Evolutionary conservation across 345 rosid genomes (phyloP).

Genomic region (Sapria himalayana): DNA sequence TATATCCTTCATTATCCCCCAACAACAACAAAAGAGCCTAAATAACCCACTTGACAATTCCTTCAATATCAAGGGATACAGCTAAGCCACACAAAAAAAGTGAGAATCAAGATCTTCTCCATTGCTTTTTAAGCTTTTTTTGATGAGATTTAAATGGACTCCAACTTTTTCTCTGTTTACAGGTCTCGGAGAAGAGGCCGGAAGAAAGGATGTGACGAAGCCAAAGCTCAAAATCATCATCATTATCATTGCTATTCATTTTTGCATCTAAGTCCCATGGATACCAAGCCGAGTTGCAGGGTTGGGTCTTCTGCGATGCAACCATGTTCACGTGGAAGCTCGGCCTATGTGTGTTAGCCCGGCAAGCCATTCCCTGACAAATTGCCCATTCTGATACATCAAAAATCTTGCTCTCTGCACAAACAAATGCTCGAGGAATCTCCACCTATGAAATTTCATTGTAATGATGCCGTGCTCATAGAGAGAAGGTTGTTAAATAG

Average conservation of each 20-base stretch:
- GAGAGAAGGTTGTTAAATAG: constrained; percentile 1
- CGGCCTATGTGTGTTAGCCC: constrained; percentile 94
- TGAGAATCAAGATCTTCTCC: constrained; percentile 96
- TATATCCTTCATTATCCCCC: too few relatives aligned
- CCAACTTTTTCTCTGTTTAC: constrained; percentile 84
- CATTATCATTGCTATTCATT: constrained; percentile 81
- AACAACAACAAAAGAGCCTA: too few relatives aligned
- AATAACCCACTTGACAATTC: too few relatives aligned
- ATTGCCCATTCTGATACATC: constrained; percentile 99
- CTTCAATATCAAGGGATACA: too few relatives aligned
- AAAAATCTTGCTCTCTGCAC: constrained; percentile 96
- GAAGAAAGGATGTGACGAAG: constrained; percentile 78
- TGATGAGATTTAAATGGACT: constrained; percentile 77
- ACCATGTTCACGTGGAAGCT: constrained; percentile 96
- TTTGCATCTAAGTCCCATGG: constrained; percentile 89
- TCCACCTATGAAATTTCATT: constrained; percentile 33
- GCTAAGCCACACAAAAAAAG: too few relatives aligned
- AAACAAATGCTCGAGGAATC: constrained; percentile 94
- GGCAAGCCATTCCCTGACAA: constrained; percentile 97
- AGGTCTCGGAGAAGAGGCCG: constrained; percentile 77
- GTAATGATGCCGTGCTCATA: not conserved
- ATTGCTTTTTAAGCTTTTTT: constrained; percentile 69
- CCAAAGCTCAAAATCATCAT: constrained; percentile 80
- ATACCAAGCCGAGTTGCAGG: constrained; percentile 63
- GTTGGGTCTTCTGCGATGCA: constrained; percentile 62